Percentiles rank a stretch among this genome's conserved stretches.
Conservation (phyloP, 768 basidiomycete genomes). For the Lactarius hengduanensis region DNA sequence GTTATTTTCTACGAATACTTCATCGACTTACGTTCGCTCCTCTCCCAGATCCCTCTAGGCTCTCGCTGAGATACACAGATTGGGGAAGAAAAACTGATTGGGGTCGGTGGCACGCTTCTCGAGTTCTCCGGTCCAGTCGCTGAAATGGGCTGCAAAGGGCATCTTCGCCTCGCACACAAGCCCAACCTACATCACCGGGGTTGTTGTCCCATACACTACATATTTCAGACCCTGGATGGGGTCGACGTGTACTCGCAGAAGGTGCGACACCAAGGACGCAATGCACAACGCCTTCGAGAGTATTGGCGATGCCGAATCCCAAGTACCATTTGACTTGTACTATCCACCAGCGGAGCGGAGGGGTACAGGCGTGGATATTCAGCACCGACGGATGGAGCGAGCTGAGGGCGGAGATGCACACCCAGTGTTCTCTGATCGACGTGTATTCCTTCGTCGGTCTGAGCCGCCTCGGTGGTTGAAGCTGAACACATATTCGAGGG, state of each 20-base stretch:
- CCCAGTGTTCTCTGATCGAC: not conserved
- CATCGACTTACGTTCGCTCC: not conserved
- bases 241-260: not conserved
- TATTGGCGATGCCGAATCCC: not conserved
- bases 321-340: not conserved
- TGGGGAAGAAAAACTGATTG: not conserved
- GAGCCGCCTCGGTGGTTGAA: slow-evolving; percentile 1
- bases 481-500: not conserved
- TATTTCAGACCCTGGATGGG: not conserved
- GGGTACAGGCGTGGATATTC: not conserved
- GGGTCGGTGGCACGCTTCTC: not conserved
- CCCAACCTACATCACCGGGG: not conserved
- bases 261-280: not conserved
- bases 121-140: not conserved
- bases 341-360: not conserved
- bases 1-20: not conserved
- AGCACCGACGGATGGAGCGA: not conserved
- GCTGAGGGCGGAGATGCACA: not conserved
- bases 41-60: not conserved
- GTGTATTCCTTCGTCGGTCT: not conserved
- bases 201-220: not conserved
- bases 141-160: not conserved
- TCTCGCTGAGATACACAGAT: not conserved
- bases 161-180: not conserved
- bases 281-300: not conserved